Evolutionary conservation across 805 yeast genomes (phyloP), one percentile per base, ranked within the genome.

Genomic region (Metschnikowia reukaufii): DNA sequence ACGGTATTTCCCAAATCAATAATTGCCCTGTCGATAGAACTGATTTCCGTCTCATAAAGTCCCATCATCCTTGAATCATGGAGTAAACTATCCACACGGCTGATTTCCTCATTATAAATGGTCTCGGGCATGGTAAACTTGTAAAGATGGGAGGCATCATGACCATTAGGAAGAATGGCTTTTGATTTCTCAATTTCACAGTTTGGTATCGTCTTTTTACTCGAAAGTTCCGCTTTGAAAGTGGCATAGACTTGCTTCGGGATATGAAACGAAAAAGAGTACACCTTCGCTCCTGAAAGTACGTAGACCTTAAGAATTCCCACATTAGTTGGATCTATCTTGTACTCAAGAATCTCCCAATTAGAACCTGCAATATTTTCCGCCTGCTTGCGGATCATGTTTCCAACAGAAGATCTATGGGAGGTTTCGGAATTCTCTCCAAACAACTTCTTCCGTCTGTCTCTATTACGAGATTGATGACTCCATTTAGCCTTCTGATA

Each of bases 401-500:
- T 78, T 7, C 90, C 86, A 36, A 92, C 83, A 0, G 77, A 63
- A 13, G 83, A 74, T 54, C 88, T 72, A 47, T 74, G 79, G 2
- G 83, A 69, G 2, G 81, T 62, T 21, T 72, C 78, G 1, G 74
- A 66, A 6, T 77, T 70, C 25, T 74, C 72, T 31, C 99, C 99
- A 72, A 94, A 92, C 20, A 95, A 65, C 52, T 82, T 83, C 45
- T 75, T 76, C 60, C 97, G 77, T 58, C 95, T 79, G 44, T 75
- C 77, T 56, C 89, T 77, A 49, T 84, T 86, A 51, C 79, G 79
- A n/a, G 78, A 76, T 62, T 89, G 96, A 10, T 81, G 70, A 40
- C 70, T 79, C 99, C 99, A 94, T 60, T 88, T 88, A n/a, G 82
- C 76, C 64, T 92, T 90, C 65, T 87, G 92, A 59, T 86, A 86